Percentiles rank a stretch among this genome's conserved stretches.
Evolutionary conservation across 257 asterid species (phyloP).

Genomic region (Perilla frutescens): DNA sequence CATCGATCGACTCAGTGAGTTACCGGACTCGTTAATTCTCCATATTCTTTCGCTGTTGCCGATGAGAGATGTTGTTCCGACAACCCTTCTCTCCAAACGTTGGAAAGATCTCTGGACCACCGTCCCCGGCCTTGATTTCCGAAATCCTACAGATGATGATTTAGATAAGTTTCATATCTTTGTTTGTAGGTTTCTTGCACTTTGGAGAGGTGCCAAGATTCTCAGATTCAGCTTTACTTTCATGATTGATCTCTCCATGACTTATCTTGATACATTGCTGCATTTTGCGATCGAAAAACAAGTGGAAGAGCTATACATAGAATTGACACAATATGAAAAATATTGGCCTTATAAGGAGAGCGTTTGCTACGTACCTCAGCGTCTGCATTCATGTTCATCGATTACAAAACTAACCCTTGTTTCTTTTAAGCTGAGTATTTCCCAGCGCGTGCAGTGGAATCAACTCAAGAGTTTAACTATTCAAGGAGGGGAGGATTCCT

Average conservation of each 20-base stretch:
- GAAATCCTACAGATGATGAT: background rate
- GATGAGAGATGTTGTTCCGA: background rate
- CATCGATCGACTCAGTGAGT: conserved; percentile 10
- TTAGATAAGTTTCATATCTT: background rate
- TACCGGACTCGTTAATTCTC: conserved; percentile 1
- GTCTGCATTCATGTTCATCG: background rate
- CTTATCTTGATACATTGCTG: background rate
- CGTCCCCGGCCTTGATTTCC: background rate
- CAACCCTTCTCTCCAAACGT: conserved; percentile 4
- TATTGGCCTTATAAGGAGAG: too few species aligned
- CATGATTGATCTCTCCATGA: too few species aligned
- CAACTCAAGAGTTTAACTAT: background rate
- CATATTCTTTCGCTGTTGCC: background rate
- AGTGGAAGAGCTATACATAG: background rate
- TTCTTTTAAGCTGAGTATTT: background rate
- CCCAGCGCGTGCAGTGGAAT: background rate
- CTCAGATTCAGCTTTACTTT: background rate
- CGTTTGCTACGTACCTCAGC: background rate
- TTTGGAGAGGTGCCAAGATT: conserved; percentile 3
- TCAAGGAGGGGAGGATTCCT: too few species aligned
- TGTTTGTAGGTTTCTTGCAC: background rate
- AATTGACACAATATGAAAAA: too few species aligned
- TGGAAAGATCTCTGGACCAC: conserved; percentile 1
- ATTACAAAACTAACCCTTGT: background rate
- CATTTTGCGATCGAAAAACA: background rate